Base-by-base conservation (phyloP, 768 basidiomycete species). In the Hydnomerulius pinastri region DNA sequence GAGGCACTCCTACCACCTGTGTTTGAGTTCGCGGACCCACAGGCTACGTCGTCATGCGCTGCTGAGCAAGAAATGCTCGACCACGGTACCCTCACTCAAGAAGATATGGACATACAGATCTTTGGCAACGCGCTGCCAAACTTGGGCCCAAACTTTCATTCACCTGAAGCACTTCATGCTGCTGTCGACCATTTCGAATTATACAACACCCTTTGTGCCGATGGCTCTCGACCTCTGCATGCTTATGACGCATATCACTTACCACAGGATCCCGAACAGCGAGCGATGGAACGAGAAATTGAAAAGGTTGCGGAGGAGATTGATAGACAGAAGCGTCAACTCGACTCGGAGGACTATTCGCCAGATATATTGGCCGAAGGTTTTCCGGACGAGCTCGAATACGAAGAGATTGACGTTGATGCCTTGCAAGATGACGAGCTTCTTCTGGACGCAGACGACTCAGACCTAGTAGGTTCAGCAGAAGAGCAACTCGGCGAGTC, bases 11-110 rank as follows among this genome's bases (percentile, higher is more conserved):
- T 32, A 32, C 30, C 30, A 15, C 27, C 17, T n/a, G 15, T 29
- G 11, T n/a, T 25, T 33, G 28, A 30, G 6, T 46, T 46, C 25
- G 15, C 41, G n/a, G 41, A 43, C 24, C 41, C 41, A 13, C 24
- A 5, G 12, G 1, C 25, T 17, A 11, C 11, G 9, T 39, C 25
- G 21, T 37, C 33, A 18, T 32, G 30, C 30, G n/a, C n/a, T n/a
- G n/a, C n/a, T n/a, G n/a, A 46, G 21, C 43, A 44, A 27, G 25
- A 44, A 30, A 44, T 33, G 45, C 29, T 46, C 21, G 29, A 50
- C 13, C 11, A 43, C 24, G 41, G 32, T n/a, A 20, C 3, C 4
- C 48, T 50, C 2, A 50, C 41, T 11, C 4, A 8, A 9, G 40
- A 50, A 13, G 48, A 50, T n/a, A 43, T 50, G 7, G 18, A 28